phyloP scores from a whole-genome alignment of 306 rosid genomes.

The Arachis stenosperma region DNA sequence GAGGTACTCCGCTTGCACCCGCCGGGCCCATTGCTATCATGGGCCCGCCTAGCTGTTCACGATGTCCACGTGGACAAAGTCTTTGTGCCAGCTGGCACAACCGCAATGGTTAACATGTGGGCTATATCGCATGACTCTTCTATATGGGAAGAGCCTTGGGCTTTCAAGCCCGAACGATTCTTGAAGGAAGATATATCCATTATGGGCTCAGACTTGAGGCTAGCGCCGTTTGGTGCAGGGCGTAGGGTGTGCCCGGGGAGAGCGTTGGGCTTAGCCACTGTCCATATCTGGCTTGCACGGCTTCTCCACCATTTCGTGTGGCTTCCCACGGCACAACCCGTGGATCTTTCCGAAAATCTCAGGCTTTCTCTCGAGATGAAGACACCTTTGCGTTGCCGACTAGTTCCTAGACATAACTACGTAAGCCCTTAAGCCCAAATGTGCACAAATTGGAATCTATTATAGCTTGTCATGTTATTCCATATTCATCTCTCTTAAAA shows the following conservation, averaged over 20 bases:
- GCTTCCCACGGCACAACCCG: constrained; percentile 49
- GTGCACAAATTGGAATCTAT: background rate
- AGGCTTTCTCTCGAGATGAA: constrained; percentile 84
- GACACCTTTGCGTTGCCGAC: constrained; percentile 52
- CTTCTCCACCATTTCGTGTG: constrained; percentile 66
- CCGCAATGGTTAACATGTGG: constrained; percentile 98
- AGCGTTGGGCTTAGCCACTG: constrained; percentile 70
- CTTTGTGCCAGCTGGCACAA: constrained; percentile 82
- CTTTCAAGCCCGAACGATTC: constrained; percentile 74
- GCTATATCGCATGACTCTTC: constrained; percentile 76
- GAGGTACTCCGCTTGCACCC: constrained; percentile 88
- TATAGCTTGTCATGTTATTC: background rate
- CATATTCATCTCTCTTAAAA: background rate
- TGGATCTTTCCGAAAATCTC: constrained; percentile 77
- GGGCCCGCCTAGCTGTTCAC: constrained; percentile 84
- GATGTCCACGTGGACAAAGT: constrained; percentile 70
- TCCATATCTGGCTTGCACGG: constrained; percentile 80
- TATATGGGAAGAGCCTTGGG: constrained; percentile 78
- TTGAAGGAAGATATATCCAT: constrained; percentile 61
- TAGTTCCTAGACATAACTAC: constrained; percentile 30
- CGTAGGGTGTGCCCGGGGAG: constrained; percentile 83
- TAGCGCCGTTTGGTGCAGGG: constrained; percentile 90
- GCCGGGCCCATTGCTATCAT: constrained; percentile 88
- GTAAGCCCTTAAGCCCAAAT: background rate
- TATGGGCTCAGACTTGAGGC: constrained; percentile 77